Evolutionary conservation across 2,329 filamentous ascomycete genomes (phyloP).

Genomic region (Cercospora sojina): DNA sequence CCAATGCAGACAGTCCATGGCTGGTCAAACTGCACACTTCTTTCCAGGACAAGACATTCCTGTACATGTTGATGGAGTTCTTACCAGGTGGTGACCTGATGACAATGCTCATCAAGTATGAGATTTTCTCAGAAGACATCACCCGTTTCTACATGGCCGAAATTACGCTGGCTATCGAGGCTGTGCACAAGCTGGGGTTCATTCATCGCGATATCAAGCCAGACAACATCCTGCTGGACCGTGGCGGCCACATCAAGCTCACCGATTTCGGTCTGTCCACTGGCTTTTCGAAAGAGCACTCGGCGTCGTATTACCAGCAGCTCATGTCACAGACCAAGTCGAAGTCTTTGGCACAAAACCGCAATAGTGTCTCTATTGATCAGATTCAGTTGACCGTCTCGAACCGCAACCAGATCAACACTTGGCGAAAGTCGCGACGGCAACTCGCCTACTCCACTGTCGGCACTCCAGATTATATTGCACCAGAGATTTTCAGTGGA

Average conservation of each 20-base stretch:
- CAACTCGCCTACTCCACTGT: slow-evolving; percentile 98
- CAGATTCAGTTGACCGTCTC: slow-evolving; percentile 98
- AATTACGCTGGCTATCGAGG: slow-evolving; percentile 96
- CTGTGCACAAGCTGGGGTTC: slow-evolving; percentile 95
- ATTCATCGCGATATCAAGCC: slow-evolving; percentile 99
- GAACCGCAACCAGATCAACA: slow-evolving; percentile 97
- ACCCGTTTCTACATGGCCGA: slow-evolving; percentile 99
- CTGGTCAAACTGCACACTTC: slow-evolving; percentile 98
- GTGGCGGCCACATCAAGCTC: slow-evolving; percentile 94
- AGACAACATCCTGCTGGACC: slow-evolving; percentile 94
- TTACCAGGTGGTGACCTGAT: slow-evolving; percentile 96
- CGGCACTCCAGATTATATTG: slow-evolving; percentile 97
- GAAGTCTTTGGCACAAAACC: slow-evolving; percentile 59
- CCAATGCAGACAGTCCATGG: slow-evolving; percentile 99
- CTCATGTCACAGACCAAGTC: slow-evolving; percentile 64
- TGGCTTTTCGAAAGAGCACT: slow-evolving; percentile 95
- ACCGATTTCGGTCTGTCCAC: slow-evolving; percentile 98
- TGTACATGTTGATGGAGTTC: slow-evolving; percentile 99
- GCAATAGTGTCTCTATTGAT: slow-evolving; percentile 92
- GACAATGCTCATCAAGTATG: slow-evolving; percentile 99
- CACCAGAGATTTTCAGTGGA: slow-evolving; percentile 95
- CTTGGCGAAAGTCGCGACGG: slow-evolving; percentile 93
- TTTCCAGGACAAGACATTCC: slow-evolving; percentile 92
- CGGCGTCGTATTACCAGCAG: slow-evolving; percentile 97
- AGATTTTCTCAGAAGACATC: slow-evolving; percentile 98